A percentile compares a stretch with the other conserved stretches of the same genome.
Evolutionary conservation across 352 stramenopile genomes (phyloP).

Genomic region (Phytophthora lateralis): DNA sequence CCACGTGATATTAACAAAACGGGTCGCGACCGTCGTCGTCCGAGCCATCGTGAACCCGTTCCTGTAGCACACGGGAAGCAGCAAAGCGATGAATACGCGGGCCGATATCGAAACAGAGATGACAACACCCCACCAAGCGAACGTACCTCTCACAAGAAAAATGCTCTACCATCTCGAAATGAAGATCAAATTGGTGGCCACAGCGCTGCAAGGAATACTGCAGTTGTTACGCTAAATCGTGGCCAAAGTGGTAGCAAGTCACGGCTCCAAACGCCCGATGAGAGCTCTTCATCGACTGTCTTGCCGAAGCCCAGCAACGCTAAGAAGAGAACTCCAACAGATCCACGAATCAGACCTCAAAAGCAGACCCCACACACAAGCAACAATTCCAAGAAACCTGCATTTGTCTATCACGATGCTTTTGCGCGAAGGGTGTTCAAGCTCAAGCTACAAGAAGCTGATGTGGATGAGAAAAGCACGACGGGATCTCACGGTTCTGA

Average conservation of each 20-base stretch:
- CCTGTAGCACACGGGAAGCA: not conserved
- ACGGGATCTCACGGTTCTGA: not conserved
- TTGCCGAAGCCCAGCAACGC: not conserved
- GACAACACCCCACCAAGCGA: not conserved
- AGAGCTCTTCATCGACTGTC: not conserved
- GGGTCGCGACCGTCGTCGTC: not conserved
- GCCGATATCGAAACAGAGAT: not conserved
- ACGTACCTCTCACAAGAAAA: not conserved
- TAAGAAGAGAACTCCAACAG: conserved; percentile 1
- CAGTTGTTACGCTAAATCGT: not conserved
- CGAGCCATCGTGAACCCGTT: not conserved
- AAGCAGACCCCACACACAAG: not conserved
- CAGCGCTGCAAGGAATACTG: not conserved
- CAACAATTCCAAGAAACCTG: not conserved
- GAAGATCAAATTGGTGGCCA: not conserved
- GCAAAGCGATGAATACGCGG: not conserved
- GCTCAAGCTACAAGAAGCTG: conserved; percentile 28
- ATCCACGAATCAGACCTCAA: conserved; percentile 3
- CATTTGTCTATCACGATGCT: not conserved
- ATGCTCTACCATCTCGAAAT: not conserved
- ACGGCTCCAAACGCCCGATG: not conserved
- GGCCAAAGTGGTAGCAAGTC: not conserved
- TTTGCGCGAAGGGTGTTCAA: conserved; percentile 32
- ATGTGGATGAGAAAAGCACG: conserved; percentile 16
- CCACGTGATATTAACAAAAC: not conserved